phyloP scores from a whole-genome alignment of 495 filamentous ascomycete species.

The Penicillium robsamsonii region DNA sequence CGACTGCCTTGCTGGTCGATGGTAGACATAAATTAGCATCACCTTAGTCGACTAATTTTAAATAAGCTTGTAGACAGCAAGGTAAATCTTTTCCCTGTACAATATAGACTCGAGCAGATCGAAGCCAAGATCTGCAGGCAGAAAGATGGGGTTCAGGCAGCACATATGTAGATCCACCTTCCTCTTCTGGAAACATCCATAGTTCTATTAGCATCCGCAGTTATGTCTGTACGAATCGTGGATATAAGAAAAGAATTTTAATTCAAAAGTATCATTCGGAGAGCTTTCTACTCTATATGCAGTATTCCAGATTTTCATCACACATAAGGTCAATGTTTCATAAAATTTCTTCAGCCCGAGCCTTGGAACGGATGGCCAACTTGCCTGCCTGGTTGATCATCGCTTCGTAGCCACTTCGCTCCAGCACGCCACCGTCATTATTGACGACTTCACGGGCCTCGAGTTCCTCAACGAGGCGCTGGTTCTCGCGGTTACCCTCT shows the following conservation, averaged over 20 bases:
- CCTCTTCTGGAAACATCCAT: background rate
- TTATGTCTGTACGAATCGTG: background rate
- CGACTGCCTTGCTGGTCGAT: background rate
- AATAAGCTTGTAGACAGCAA: background rate
- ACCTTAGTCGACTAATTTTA: background rate
- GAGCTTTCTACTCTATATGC: background rate
- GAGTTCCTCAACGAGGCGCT: constrained; percentile 68
- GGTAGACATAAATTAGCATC: background rate
- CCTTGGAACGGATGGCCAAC: constrained; percentile 40
- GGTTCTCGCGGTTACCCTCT: constrained; percentile 79
- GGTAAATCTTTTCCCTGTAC: background rate
- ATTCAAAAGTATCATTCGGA: background rate
- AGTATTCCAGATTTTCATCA: constrained; percentile 2
- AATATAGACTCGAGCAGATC: no score
- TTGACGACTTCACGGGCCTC: constrained; percentile 52
- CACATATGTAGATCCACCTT: background rate
- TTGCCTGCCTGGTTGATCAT: constrained; percentile 54
- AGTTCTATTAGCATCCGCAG: background rate
- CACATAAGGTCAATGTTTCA: constrained; percentile 7
- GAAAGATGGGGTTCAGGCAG: background rate
- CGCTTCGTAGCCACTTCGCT: constrained; percentile 52
- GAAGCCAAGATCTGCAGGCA: background rate
- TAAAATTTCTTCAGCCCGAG: constrained; percentile 11
- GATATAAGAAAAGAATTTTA: background rate
- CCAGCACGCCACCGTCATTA: constrained; percentile 48